Conservation (phyloP, 805 yeast species). For the Kodamaea sagamina region DNA sequence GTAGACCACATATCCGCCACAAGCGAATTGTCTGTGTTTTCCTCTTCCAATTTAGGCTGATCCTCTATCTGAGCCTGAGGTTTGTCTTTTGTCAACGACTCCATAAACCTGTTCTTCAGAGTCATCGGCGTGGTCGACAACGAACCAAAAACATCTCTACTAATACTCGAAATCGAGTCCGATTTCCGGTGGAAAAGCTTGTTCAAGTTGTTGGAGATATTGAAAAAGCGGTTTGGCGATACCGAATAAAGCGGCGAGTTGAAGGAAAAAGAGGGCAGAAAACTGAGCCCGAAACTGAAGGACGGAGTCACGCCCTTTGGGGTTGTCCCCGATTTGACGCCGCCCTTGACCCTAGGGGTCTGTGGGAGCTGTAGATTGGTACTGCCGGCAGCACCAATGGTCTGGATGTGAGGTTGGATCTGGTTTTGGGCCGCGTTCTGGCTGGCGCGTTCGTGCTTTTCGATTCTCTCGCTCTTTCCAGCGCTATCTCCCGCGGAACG, state of each 20-base stretch:
- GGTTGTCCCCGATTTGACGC: constrained; percentile 4
- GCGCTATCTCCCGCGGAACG: not conserved
- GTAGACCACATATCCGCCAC: constrained; percentile 34
- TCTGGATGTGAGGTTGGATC: no score
- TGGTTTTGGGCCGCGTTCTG: no score
- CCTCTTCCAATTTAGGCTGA: constrained; percentile 3
- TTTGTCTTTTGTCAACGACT: constrained; percentile 15
- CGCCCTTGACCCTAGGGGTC: constrained; percentile 11
- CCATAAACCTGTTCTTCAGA: constrained; percentile 20
- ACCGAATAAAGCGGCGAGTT: constrained; percentile 36
- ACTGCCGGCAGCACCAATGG: constrained; percentile 13
- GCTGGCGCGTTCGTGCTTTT: no score
- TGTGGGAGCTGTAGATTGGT: constrained; percentile 8
- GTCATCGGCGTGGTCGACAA: constrained; percentile 21
- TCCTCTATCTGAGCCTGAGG: not conserved
- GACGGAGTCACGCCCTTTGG: constrained; percentile 30
- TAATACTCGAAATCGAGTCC: constrained; percentile 13
- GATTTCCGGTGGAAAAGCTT: constrained; percentile 15
- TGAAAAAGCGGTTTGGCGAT: constrained; percentile 39
- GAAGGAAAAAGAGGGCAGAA: constrained; percentile 47
- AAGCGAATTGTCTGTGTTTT: constrained; percentile 14
- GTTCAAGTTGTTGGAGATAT: constrained; percentile 20
- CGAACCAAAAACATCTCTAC: constrained; percentile 18
- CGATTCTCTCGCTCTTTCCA: not conserved
- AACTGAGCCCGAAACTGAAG: constrained; percentile 40